Base-by-base conservation (phyloP, 2,329 filamentous ascomycete genomes). In the Hypoxylon sp. region DNA sequence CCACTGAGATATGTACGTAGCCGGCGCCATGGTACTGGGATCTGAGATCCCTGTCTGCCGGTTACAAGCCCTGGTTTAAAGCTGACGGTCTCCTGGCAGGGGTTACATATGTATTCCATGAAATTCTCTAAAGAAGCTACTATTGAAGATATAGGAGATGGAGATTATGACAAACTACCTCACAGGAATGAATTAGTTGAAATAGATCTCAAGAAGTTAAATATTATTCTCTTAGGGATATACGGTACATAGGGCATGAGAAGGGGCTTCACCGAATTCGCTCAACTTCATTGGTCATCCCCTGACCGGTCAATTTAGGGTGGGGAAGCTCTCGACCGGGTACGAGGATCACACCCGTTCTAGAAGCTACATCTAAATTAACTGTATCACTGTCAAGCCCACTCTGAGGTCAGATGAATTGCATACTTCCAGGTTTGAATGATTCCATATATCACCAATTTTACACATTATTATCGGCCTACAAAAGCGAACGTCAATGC, bases 1-100 rank as follows among this genome's bases (percentile, higher is more conserved):
- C 42, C 17, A 33, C 17, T 37, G 55, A 31, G 6, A 31, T 39
- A 48, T 33, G 24, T 44, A 47, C 11, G 24, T 33, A 14, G 53
- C 39, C 53, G n/a, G 29, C 13, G 17, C 54, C 54, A 59, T 37
- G 54, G 54, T 35, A 37, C 31, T 24, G 54, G 54, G 54, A 59
- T 44, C 37, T 11, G 2, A 19, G 8, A 44, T 22, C 39, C 39
- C 39, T 22, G 39, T 44, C 17, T 22, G 4, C 17, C 17, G 9
- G 8, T 19, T 44, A 44, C 39, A 22, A 9, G 3, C 39, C 39
- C 39, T 17, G 14, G 35, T 13, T 37, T 39, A 5, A 6, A 39
- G 37, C 14, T n/a, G 5, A 37, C 35, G n/a, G 29, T 31, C 29
- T 31, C 29, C 6, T 31, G 6, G 29, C 29, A 31, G 29, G 29